Conservation (phyloP, 108 stramenopile species). For the Halocafeteria seosinensis region DNA sequence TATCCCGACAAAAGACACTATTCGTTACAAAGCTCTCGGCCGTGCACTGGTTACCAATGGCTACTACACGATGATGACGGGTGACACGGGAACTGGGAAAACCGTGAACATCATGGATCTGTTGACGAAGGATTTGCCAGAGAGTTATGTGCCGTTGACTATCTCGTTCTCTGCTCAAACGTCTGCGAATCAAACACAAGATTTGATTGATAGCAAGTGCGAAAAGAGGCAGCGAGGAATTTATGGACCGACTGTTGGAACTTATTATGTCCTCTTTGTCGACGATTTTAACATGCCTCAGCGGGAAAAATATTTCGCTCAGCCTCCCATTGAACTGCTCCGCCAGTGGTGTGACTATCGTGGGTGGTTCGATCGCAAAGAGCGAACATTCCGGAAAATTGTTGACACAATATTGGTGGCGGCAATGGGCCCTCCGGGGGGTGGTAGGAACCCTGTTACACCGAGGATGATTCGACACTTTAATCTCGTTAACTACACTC, state of each 20-base stretch:
- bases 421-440: constrained; percentile 54
- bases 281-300: constrained; percentile 57
- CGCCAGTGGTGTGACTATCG: constrained; percentile 52
- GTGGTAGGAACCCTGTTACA: constrained; percentile 35
- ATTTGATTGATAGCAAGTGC: constrained; percentile 42
- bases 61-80: constrained; percentile 43
- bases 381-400: constrained; percentile 39
- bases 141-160: constrained; percentile 22
- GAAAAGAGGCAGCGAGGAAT: constrained; percentile 49
- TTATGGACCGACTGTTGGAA: constrained; percentile 45
- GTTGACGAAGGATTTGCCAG: constrained; percentile 12
- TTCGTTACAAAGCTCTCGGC: constrained; percentile 39
- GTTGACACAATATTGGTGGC: constrained; percentile 44
- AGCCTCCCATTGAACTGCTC: constrained; percentile 50
- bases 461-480: constrained; percentile 45
- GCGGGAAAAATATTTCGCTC: constrained; percentile 33
- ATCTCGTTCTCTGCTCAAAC: constrained; percentile 48
- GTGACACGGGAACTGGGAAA: constrained; percentile 49
- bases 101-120: constrained; percentile 44
- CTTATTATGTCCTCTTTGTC: constrained; percentile 37
- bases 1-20: constrained; percentile 43
- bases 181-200: constrained; percentile 46
- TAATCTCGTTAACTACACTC: constrained; percentile 46
- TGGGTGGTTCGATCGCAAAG: constrained; percentile 51
- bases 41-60: constrained; percentile 30